Percentiles rank a stretch among this genome's conserved stretches.
Evolutionary conservation across 495 filamentous ascomycete genomes (phyloP).

Genomic region (Tuber umbilicatum): DNA sequence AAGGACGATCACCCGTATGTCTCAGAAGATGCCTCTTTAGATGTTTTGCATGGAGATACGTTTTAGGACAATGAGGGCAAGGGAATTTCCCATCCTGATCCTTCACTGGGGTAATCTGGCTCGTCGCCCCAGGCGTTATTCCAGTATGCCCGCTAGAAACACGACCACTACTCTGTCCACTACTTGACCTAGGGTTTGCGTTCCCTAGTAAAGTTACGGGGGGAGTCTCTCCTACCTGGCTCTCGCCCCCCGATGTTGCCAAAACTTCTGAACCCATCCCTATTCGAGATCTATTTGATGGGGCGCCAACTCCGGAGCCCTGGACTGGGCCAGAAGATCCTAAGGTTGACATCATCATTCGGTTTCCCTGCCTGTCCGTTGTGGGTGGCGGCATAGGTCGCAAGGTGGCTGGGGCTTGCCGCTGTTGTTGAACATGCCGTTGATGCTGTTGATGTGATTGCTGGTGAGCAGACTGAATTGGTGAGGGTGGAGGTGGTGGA

Average conservation of each 20-base stretch:
- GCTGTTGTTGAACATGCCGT: constrained; percentile 29
- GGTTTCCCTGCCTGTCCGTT: not conserved
- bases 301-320: not conserved
- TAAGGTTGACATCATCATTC: not conserved
- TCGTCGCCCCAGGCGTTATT: constrained; percentile 57
- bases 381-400: constrained; percentile 32
- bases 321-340: not conserved
- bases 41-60: constrained; percentile 95
- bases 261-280: not conserved
- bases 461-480: constrained; percentile 22
- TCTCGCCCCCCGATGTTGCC: not conserved
- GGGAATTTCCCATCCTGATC: constrained; percentile 95
- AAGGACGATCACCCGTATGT: constrained; percentile 93
- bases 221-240: not conserved
- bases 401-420: constrained; percentile 28
- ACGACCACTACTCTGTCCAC: constrained; percentile 68
- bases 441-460: constrained; percentile 21
- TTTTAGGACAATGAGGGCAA: constrained; percentile 94
- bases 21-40: constrained; percentile 89
- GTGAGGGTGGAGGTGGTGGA: constrained; percentile 13
- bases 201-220: not conserved
- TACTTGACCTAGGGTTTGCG: constrained; percentile 2
- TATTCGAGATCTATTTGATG: not conserved
- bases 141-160: constrained; percentile 63
- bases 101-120: constrained; percentile 77